phyloP scores from a whole-genome alignment of 1,284 basidiomycete species.

The Trichosporon coremiiforme region DNA sequence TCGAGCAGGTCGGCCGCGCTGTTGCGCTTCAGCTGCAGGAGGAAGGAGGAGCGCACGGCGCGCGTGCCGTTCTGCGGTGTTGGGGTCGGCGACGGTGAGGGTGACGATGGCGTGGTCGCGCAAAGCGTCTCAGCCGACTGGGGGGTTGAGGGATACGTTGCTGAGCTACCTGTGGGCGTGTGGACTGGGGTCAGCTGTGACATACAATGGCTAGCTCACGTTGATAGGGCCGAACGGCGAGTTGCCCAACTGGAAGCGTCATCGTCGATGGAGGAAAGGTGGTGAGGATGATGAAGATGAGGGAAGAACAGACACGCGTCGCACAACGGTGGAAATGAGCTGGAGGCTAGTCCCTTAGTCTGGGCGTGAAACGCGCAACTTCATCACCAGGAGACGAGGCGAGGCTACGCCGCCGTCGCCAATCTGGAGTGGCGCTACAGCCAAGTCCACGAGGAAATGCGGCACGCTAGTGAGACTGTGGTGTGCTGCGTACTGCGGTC shows the following conservation, averaged over 20 bases:
- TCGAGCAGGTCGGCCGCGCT: background rate
- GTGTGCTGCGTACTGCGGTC: too few relatives aligned
- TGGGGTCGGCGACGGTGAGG: background rate
- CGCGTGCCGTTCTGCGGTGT: background rate
- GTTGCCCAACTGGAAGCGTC: background rate
- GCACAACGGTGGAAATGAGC: too few relatives aligned
- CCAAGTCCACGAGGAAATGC: too few relatives aligned
- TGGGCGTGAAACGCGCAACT: too few relatives aligned
- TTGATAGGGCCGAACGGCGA: background rate
- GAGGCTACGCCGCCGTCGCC: too few relatives aligned
- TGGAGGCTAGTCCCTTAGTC: too few relatives aligned
- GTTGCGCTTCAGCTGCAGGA: background rate
- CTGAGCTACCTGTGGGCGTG: background rate
- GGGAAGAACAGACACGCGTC: background rate
- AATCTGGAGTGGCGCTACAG: too few relatives aligned
- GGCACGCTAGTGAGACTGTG: too few relatives aligned
- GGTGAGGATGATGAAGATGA: too few relatives aligned
- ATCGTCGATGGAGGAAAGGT: background rate
- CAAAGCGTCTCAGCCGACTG: background rate
- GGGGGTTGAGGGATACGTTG: background rate
- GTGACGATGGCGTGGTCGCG: background rate
- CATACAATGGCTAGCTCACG: background rate
- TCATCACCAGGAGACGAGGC: too few relatives aligned
- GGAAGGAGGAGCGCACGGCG: background rate
- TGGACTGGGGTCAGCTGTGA: background rate